Evolutionary conservation across 2,329 filamentous ascomycete genomes (phyloP), one percentile per base, ranked within the genome.

Genomic region (Xylariaceae sp.): DNA sequence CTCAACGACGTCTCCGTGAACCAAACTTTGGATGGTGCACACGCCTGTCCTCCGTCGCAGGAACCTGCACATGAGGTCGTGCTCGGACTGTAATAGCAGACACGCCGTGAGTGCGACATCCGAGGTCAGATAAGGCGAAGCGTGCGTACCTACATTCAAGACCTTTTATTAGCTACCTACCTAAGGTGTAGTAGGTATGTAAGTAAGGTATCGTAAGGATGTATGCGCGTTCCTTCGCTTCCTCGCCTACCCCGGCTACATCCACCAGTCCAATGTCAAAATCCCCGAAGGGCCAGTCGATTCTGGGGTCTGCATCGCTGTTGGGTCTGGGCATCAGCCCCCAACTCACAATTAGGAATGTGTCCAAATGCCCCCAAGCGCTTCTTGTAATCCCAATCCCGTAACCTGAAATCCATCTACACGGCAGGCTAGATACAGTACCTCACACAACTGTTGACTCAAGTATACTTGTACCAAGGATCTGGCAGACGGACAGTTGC

Each of bases 91-190:
- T n/a, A n/a, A n/a, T n/a, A n/a, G n/a, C n/a, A n/a, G n/a, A n/a
- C n/a, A n/a, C n/a, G n/a, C n/a, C n/a, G n/a, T 26, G 38, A 46
- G 50, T 54, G 44, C 49, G 44, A 53, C 49, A 44, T 47, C 42
- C 43, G 47, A 52, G 35, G 42, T 56, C 51, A 53, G 62, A 57
- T 61, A 56, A 62, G 59, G 54, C 45, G 46, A 43, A 48, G 44
- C 52, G 42, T 51, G 56, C 57, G 57, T 35, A 35, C n/a, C n/a
- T n/a, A n/a, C n/a, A n/a, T n/a, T n/a, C n/a, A n/a, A n/a, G n/a
- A n/a, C n/a, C n/a, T n/a, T n/a, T n/a, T n/a, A n/a, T n/a, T n/a
- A n/a, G n/a, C n/a, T n/a, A n/a, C n/a, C n/a, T n/a, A n/a, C n/a
- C n/a, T n/a, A n/a, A n/a, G n/a, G n/a, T n/a, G n/a, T n/a, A n/a